Evolutionary conservation across 345 rosid species (phyloP).

Genomic region (Eucalyptus pauciflora): DNA sequence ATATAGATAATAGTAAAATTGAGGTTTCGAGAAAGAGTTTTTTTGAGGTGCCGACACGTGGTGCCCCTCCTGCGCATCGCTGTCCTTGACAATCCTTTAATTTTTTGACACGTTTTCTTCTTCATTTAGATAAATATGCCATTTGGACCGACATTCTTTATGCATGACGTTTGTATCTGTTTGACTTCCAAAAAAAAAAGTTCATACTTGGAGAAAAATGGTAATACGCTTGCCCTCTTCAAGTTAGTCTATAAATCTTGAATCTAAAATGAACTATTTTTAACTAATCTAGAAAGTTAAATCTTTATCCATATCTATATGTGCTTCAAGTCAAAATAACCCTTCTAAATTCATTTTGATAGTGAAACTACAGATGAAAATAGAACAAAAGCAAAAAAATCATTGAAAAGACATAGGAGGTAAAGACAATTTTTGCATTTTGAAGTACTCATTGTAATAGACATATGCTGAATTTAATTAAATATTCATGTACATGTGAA

Average conservation of each 20-base stretch:
- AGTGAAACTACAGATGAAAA: background rate
- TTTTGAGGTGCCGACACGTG: background rate
- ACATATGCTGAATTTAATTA: background rate
- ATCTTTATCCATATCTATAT: background rate
- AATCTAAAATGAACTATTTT: background rate
- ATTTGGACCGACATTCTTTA: background rate
- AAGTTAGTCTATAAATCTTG: background rate
- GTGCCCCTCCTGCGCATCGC: background rate
- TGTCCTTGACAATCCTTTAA: background rate
- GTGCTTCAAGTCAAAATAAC: background rate
- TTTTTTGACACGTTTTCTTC: background rate
- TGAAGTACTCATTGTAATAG: background rate
- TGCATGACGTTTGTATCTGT: background rate
- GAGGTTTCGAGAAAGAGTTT: background rate
- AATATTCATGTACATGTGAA: background rate
- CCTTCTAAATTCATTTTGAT: background rate
- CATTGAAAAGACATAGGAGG: background rate
- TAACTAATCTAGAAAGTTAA: background rate
- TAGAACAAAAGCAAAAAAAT: background rate
- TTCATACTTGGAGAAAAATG: background rate
- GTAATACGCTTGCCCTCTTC: background rate
- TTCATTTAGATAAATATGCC: background rate
- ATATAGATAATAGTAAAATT: background rate
- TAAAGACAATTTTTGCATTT: background rate
- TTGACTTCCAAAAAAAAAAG: background rate